These are phyloP conservation scores for Scleroderma citrinum DNA, from an alignment of 768 basidiomycete species.

Conservation along the genomic window DNA sequence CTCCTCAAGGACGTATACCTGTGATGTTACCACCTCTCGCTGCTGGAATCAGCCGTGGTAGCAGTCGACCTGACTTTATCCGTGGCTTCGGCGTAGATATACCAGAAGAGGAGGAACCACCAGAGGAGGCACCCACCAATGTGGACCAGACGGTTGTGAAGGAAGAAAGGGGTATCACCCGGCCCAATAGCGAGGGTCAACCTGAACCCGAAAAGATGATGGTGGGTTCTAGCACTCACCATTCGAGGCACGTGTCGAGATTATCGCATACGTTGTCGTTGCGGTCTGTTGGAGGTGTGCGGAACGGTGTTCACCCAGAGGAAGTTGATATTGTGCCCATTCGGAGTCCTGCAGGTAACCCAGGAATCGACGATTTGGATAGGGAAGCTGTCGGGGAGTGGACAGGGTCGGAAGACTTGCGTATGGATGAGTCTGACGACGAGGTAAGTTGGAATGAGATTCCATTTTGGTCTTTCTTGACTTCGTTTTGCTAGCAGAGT, in stretches of 20 bases:
- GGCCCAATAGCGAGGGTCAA: constrained; percentile 20
- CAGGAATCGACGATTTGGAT: constrained; percentile 31
- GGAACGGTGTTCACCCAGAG: constrained; percentile 26
- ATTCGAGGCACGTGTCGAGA: constrained; percentile 66
- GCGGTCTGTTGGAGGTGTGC: constrained; percentile 52
- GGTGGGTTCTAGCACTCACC: constrained; percentile 44
- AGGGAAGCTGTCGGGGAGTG: constrained; percentile 55
- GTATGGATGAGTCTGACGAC: constrained; percentile 55
- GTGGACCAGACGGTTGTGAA: constrained; percentile 35
- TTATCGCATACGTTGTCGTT: constrained; percentile 65
- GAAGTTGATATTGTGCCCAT: constrained; percentile 26
- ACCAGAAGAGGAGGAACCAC: constrained; percentile 68
- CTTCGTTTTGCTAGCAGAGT: constrained; percentile 42
- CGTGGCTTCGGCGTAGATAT: constrained; percentile 79
- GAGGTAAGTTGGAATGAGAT: constrained; percentile 42
- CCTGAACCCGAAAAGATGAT: constrained; percentile 36
- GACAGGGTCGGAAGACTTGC: constrained; percentile 78
- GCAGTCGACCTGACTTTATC: constrained; percentile 64
- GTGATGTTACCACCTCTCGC: constrained; percentile 40
- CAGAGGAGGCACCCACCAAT: constrained; percentile 31
- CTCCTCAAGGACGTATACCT: constrained; percentile 52
- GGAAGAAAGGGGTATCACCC: constrained; percentile 24
- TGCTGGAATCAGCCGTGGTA: constrained; percentile 36
- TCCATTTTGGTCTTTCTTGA: not conserved
- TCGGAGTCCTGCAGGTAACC: constrained; percentile 27